Evolutionary conservation across 1,284 basidiomycete genomes (phyloP), one percentile per base, ranked within the genome.

Genomic region (Apiotrichum sp.): DNA sequence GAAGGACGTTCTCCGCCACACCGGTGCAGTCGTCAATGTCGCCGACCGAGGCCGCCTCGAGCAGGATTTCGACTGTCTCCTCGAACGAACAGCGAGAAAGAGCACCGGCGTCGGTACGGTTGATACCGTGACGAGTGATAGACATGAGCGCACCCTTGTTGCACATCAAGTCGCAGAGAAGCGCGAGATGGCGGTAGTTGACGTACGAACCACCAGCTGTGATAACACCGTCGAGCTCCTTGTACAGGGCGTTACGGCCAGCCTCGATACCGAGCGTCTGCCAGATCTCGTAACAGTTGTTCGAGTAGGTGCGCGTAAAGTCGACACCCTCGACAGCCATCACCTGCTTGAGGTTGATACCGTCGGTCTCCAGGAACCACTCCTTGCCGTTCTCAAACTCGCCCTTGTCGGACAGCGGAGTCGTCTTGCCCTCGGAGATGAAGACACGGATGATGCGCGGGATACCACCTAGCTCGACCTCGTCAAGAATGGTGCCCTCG

Each of bases 171-270:
- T 99, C 96, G 75, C 92, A 95, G 31, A 99, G 84, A 16, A 99
- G 80, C 1, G 93, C 89, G 55, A 98, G 81, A 75, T 99, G 96
- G 53, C 96, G 87, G 78, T 97, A 98, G 78, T 99, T 98, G 80
- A 99, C 95, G 71, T 98, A 97, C 16, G 95, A 98, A 82, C 95
- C 96, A 73, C 97, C 96, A 78, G 97, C 97, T 78, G 97, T 93
- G 77, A 99, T 96, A 71, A 98, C 95, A 57, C 84, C 83, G 67
- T 91, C 86, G 57, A 98, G 78, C 75, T 99, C 96, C 77, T 83
- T 89, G 81, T 96, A 86, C 65, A 99, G 86, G 11, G 93, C 91
- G 41, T 85, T 89, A 11, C 96, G 87, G 14, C 92, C 93, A 16
- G 93, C 96, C 78, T 99, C 96, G 69, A 99, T 98, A 70, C 96